Conservation (phyloP, 108 stramenopile species). For the Asterionellopsis glacialis region DNA sequence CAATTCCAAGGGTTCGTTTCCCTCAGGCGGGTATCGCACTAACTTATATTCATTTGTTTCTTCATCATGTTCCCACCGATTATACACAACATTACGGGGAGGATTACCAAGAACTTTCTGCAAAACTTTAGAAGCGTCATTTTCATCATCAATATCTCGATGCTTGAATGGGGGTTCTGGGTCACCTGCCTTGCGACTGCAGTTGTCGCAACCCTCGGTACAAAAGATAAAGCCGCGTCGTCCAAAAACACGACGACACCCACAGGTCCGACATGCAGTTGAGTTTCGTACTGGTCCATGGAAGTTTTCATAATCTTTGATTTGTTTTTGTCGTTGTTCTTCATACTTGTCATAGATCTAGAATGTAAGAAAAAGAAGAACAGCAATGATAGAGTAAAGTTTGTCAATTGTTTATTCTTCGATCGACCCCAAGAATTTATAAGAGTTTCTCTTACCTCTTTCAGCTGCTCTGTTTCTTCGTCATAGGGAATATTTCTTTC, state of each 20-base stretch:
- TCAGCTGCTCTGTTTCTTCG: conserved; percentile 24
- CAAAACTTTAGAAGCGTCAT: conserved; percentile 36
- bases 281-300: conserved; percentile 33
- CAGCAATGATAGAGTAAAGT: background rate
- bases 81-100: conserved; percentile 37
- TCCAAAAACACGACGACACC: conserved; percentile 49
- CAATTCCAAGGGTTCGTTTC: background rate
- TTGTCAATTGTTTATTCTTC: background rate
- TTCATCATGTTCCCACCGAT: conserved; percentile 36
- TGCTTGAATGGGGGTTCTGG: conserved; percentile 38
- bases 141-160: conserved; percentile 46
- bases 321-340: conserved; percentile 21
- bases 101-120: conserved; percentile 35
- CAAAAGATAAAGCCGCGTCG: conserved; percentile 40
- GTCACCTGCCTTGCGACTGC: conserved; percentile 27
- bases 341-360: conserved; percentile 32
- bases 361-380: background rate
- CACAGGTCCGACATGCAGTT: conserved; percentile 23
- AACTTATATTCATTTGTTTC: conserved; percentile 12
- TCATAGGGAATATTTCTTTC: conserved; percentile 30
- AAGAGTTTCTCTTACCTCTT: conserved; percentile 28
- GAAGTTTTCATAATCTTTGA: conserved; percentile 29
- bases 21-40: background rate
- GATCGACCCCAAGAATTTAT: too few species aligned
- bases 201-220: conserved; percentile 40